A percentile compares a stretch with the other conserved stretches of the same genome.
phyloP scores from a whole-genome alignment of 441 rosid genomes.

The Breynia disticha region DNA sequence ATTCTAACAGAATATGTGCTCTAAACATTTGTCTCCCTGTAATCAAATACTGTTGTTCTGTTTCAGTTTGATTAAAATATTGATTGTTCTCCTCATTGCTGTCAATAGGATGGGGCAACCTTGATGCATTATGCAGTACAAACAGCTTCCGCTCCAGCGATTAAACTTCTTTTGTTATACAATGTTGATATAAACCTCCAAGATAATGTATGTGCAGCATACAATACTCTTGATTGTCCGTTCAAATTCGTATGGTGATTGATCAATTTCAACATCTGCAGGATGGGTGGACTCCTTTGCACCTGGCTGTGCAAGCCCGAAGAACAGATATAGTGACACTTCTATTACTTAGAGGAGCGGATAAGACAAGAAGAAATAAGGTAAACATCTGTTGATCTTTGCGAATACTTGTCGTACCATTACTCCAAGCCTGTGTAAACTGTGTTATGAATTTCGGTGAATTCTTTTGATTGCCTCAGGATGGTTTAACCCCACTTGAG shows the following conservation, averaged over 20 bases:
- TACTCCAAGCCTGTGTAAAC: background rate
- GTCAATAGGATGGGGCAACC: conserved; percentile 69
- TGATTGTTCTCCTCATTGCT: conserved; percentile 4
- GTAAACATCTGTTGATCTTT: conserved; percentile 19
- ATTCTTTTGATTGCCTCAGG: conserved; percentile 28
- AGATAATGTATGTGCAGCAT: conserved; percentile 50
- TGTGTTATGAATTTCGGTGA: background rate
- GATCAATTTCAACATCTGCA: conserved; percentile 18
- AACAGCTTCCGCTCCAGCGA: conserved; percentile 61
- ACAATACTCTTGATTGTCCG: conserved; percentile 1
- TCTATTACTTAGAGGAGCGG: conserved; percentile 71
- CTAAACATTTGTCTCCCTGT: no score
- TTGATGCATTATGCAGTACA: conserved; percentile 90
- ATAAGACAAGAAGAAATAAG: conserved; percentile 50
- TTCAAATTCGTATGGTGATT: background rate
- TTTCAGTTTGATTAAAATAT: background rate
- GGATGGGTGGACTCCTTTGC: conserved; percentile 97
- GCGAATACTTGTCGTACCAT: background rate
- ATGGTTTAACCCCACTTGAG: conserved; percentile 71
- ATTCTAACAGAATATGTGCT: background rate
- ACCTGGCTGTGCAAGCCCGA: conserved; percentile 78
- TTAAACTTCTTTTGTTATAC: conserved; percentile 68
- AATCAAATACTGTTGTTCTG: no score
- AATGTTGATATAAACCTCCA: conserved; percentile 76
- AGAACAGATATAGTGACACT: conserved; percentile 78